Conservation (phyloP, 2,329 filamentous ascomycete genomes). For the Fusarium napiforme region DNA sequence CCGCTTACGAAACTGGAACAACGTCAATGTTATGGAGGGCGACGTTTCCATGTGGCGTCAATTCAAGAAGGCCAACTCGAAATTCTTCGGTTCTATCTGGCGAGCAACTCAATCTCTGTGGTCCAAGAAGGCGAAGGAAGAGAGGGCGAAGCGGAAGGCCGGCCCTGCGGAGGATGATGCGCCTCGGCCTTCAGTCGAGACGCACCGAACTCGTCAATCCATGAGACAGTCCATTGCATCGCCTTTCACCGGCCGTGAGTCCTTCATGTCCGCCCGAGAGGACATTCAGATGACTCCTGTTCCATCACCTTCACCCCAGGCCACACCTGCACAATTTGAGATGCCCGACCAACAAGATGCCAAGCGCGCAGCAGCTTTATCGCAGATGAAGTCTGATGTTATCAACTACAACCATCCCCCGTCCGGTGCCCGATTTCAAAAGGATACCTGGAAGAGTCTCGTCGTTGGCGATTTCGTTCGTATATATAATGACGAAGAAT, state of each 20-base stretch:
- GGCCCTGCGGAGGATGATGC: constrained; percentile 55
- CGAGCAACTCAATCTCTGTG: constrained; percentile 59
- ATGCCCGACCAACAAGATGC: constrained; percentile 52
- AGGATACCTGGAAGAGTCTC: constrained; percentile 93
- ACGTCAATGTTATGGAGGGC: constrained; percentile 92
- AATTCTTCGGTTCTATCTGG: constrained; percentile 65
- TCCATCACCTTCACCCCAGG: constrained; percentile 75
- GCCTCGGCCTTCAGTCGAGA: constrained; percentile 68
- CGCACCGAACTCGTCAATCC: constrained; percentile 49
- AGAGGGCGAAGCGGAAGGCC: constrained; percentile 60
- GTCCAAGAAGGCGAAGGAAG: constrained; percentile 62
- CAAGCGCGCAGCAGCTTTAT: constrained; percentile 52
- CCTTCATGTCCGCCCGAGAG: constrained; percentile 66
- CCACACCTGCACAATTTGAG: constrained; percentile 48
- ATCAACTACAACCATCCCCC: constrained; percentile 76
- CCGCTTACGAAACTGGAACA: constrained; percentile 86
- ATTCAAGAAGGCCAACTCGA: constrained; percentile 88
- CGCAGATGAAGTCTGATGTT: constrained; percentile 65
- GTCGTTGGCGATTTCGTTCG: constrained; percentile 96
- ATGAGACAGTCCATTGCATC: constrained; percentile 56
- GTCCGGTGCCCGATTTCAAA: constrained; percentile 85
- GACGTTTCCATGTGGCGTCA: constrained; percentile 86
- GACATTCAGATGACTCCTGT: constrained; percentile 98
- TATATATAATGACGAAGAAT: constrained; percentile 94
- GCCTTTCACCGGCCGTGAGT: constrained; percentile 65